phyloP scores from a whole-genome alignment of 768 basidiomycete genomes.

The Suillus decipiens region DNA sequence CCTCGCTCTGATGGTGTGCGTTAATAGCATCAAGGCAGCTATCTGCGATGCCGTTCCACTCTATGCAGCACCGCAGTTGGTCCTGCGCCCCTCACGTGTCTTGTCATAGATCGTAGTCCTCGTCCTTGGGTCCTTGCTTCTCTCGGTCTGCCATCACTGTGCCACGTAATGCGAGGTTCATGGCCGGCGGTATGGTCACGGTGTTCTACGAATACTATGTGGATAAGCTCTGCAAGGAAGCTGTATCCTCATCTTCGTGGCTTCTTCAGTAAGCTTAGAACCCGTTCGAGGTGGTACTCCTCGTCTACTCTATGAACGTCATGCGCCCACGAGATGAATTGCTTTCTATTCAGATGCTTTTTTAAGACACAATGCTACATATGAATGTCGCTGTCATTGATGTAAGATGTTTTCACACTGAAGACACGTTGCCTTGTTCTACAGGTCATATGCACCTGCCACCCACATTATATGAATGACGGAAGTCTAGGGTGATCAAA shows the following conservation, averaged over 20 bases:
- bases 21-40: neutral
- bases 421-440: neutral
- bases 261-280: neutral
- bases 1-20: neutral
- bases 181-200: neutral
- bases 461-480: constrained; percentile 5
- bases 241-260: neutral
- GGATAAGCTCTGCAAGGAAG: neutral
- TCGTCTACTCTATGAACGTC: neutral
- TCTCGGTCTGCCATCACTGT: neutral
- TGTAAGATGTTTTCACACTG: neutral
- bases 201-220: neutral
- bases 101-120: neutral
- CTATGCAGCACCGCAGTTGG: neutral
- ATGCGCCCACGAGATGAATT: neutral
- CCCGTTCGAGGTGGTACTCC: neutral
- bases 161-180: too few species aligned
- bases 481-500: constrained; percentile 1
- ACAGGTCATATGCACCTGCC: neutral
- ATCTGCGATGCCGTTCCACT: neutral
- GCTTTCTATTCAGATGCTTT: neutral
- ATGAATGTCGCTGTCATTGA: neutral
- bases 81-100: neutral
- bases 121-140: neutral
- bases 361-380: neutral